These are phyloP conservation scores for Excoecaria cochinchinensis DNA, from an alignment of 345 rosid species.

Conservation along the genomic window DNA sequence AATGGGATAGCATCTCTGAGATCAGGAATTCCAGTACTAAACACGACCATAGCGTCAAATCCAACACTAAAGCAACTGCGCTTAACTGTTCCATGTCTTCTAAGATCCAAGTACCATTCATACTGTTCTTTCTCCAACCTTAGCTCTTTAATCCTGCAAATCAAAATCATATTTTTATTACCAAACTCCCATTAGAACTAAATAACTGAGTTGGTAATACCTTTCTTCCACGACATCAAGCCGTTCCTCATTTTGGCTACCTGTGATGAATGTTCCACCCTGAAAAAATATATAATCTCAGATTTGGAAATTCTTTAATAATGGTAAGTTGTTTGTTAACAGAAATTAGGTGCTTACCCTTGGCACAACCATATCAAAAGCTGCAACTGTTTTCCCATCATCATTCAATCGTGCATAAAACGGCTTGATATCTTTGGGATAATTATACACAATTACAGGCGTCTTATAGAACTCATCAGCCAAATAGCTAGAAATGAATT, in stretches of 20 bases:
- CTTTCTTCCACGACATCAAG: slow-evolving; percentile 44
- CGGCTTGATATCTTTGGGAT: slow-evolving; percentile 64
- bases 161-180: neutral
- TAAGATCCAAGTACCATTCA: slow-evolving; percentile 83
- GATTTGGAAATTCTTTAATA: neutral
- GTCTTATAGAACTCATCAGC: slow-evolving; percentile 64
- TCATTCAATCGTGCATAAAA: slow-evolving; percentile 65
- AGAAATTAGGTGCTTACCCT: slow-evolving; percentile 40
- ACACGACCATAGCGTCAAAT: slow-evolving; percentile 74
- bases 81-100: slow-evolving; percentile 73
- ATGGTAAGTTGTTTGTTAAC: neutral
- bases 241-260: slow-evolving; percentile 88
- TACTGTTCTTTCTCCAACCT: slow-evolving; percentile 52
- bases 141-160: slow-evolving; percentile 54
- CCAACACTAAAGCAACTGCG: slow-evolving; percentile 72
- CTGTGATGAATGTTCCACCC: slow-evolving; percentile 68
- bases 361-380: slow-evolving; percentile 87
- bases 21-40: slow-evolving; percentile 63
- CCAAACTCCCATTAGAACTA: neutral
- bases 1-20: slow-evolving; percentile 83
- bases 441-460: slow-evolving; percentile 59
- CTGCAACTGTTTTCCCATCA: slow-evolving; percentile 78
- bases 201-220: slow-evolving; percentile 20
- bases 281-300: slow-evolving; percentile 26
- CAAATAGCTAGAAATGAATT: slow-evolving; percentile 45